Percentiles rank a stretch among this genome's conserved stretches.
These are phyloP conservation scores for Fusarium sacchari DNA, from an alignment of 2,329 filamentous ascomycete species.

Conservation along the genomic window DNA sequence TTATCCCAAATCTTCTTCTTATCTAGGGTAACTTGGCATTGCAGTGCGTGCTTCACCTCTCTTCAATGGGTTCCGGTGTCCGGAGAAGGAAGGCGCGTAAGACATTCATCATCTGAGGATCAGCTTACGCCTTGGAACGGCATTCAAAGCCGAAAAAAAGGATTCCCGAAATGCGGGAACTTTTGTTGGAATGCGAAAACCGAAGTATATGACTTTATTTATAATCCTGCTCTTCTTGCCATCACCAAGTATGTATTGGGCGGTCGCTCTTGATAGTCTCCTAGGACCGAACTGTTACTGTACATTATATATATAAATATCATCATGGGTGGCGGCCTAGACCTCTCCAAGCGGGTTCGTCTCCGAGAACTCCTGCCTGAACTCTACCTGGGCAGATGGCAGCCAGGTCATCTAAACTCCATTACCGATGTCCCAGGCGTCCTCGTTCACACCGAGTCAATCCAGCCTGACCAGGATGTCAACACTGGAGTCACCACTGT, in stretches of 20 bases:
- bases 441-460: slow-evolving; percentile 57
- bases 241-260: rapidly evolving
- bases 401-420: slow-evolving; percentile 58
- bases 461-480: slow-evolving; percentile 50
- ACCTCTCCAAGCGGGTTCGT: slow-evolving; percentile 24
- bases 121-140: background rate
- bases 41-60: background rate
- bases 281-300: background rate
- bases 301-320: no score
- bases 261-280: background rate
- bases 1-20: no score
- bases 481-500: slow-evolving; percentile 64
- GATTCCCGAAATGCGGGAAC: slow-evolving; percentile 11
- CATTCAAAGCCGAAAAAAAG: background rate
- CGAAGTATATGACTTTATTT: background rate
- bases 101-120: background rate
- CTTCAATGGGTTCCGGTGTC: background rate
- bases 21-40: background rate
- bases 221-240: background rate
- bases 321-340: background rate
- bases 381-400: slow-evolving; percentile 56
- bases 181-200: background rate
- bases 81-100: background rate
- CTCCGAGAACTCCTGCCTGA: slow-evolving; percentile 57
- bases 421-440: slow-evolving; percentile 63